Base-by-base conservation (phyloP, 1,284 basidiomycete species). In the Tremellales sp. region DNA sequence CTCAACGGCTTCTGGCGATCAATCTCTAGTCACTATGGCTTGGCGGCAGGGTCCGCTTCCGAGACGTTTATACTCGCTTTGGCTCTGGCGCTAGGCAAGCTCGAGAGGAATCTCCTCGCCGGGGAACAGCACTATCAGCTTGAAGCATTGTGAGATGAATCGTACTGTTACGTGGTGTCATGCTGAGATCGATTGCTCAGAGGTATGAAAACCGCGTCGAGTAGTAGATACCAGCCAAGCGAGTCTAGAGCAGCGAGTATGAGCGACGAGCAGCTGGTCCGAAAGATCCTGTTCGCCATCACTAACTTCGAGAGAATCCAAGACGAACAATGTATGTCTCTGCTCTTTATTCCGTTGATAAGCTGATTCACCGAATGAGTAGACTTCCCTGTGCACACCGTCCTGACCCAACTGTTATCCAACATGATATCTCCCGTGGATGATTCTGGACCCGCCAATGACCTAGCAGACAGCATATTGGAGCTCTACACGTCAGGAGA, bases 51-150 rank as follows among this genome's bases (percentile, higher is more conserved):
- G 13, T 37, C 10, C 12, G 51, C 53, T 5, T 51, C 51, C 7
- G 63, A 66, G 40, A 51, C 53, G 19, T 51, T 54, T 4, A 34
- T 51, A 10, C 54, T 62, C 25, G 42, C 46, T 2, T 46, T 68
- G 5, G 61, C 58, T 5, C 35, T 57, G 10, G 61, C 51, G 0
- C 36, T 65, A 18, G 67, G 55, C 2, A 68, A 66, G 48, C 33
- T 71, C 24, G 65, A 71, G 43, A 50, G 67, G 14, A 69, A 71
- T 46, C 48, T 71, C 21, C 39, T 69, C 3, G 68, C 68, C 9
- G 68, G 67, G 0, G n/a, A 63, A 13, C 38, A 39, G 26, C 37
- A 43, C 9, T 51, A 59, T 43, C 68, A 71, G 43, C 28, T 35
- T 2, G 40, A 35, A 4, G 58, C 62, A 5, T 31, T 53, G 67